Evolutionary conservation across 768 basidiomycete genomes (phyloP).

Genomic region (Lactifluus hygrophoroides): DNA sequence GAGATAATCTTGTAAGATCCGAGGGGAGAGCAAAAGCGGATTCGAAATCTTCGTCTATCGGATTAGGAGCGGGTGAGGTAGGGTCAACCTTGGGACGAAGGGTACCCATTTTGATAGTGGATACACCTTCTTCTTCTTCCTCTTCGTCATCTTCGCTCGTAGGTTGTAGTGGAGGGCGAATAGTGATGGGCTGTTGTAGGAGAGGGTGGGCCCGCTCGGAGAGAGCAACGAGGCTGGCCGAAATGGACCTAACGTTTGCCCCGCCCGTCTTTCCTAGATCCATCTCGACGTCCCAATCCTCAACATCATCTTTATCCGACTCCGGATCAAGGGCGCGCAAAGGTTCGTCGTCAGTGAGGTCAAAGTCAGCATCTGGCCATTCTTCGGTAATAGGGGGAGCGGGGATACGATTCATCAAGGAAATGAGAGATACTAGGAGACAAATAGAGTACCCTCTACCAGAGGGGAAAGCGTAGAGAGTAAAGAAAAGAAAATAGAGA

Average conservation of each 20-base stretch:
- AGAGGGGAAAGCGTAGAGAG: conserved; percentile 8
- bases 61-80: conserved; percentile 23
- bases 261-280: conserved; percentile 51
- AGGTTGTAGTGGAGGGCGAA: conserved; percentile 52
- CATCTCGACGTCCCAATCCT: conserved; percentile 81
- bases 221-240: conserved; percentile 33
- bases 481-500: conserved; percentile 6
- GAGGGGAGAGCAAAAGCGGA: conserved; percentile 74
- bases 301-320: conserved; percentile 57
- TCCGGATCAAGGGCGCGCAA: conserved; percentile 51
- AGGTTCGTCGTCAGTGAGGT: conserved; percentile 65
- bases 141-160: conserved; percentile 39
- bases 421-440: not conserved
- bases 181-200: conserved; percentile 43
- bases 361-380: conserved; percentile 85
- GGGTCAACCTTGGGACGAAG: conserved; percentile 28
- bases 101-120: conserved; percentile 69
- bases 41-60: conserved; percentile 68
- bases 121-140: conserved; percentile 74
- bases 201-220: conserved; percentile 31
- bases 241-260: conserved; percentile 36
- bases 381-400: conserved; percentile 60
- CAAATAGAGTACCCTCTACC: conserved; percentile 18
- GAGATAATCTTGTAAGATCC: conserved; percentile 73
- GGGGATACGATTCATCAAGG: conserved; percentile 47